Evolutionary conservation across 495 filamentous ascomycete species (phyloP), one percentile per base, ranked within the genome.

Genomic region (Penicillium cinerascens): DNA sequence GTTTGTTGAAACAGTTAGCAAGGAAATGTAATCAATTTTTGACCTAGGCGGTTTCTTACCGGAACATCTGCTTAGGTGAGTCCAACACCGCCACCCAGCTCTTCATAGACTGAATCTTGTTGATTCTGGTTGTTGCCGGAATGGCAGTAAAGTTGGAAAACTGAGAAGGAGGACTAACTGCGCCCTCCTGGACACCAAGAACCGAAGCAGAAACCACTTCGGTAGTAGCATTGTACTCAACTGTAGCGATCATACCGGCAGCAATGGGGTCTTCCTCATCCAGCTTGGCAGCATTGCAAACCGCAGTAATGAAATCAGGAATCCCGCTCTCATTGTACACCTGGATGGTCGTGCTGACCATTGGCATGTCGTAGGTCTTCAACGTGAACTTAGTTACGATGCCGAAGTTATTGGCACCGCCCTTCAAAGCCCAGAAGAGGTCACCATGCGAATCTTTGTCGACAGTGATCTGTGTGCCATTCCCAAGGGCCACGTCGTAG

Each of bases 381-480:
- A 82, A 58, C 6, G 70, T 64, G 38, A 78, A 81, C 13, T 65
- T 66, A 0, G 77, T 81, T 11, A 84, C 59, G 15, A 64, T 57
- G 4, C 71, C 74, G 48, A 66, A 76, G 33, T 74, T 74, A 40
- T 71, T 76, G 1, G 60, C 61, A 1, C 73, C 73, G 10, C 73
- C 72, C 42, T 69, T 67, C 18, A 76, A 44, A 4, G 73, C 68
- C 66, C 66, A 69, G 52, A 64, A 73, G 2, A 76, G 65, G 43
- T 73, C 70, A 10, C 35, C 39, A 47, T 73, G 55, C 0, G 46
- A 50, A 5, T 29, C 47, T 25, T 51, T 44, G 16, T 45, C 64
- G 11, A 58, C 70, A 6, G 55, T 58, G 1, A 72, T 56, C 10
- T 64, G 59, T 2, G 58, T 61, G 6, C 64, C 70, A 21, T 65